These are phyloP conservation scores for Pyronema domesticum DNA, from an alignment of 495 filamentous ascomycete species.

Conservation along the genomic window DNA sequence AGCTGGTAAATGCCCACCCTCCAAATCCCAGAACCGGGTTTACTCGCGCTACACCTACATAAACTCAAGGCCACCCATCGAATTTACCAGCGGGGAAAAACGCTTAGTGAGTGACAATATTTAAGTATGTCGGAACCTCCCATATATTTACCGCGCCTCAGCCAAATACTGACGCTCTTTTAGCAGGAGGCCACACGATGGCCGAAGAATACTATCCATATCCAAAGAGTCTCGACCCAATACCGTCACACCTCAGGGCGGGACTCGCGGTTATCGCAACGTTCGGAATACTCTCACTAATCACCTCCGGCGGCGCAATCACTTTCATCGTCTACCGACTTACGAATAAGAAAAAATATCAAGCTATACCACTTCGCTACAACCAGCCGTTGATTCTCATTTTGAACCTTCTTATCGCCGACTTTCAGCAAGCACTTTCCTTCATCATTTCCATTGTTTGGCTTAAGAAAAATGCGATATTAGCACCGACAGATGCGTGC, in stretches of 20 bases:
- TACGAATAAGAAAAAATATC: not conserved
- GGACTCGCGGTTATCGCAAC: not conserved
- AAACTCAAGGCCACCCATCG: not conserved
- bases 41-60: not conserved
- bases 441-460: not conserved
- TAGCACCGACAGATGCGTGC: not conserved
- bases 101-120: not conserved
- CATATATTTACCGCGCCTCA: not conserved
- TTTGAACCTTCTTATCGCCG: slow-evolving; percentile 3
- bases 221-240: not conserved
- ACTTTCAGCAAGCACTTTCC: slow-evolving; percentile 5
- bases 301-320: not conserved
- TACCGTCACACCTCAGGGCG: not conserved
- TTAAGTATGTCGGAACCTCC: not conserved
- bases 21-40: not conserved
- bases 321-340: slow-evolving; percentile 4
- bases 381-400: slow-evolving; percentile 3
- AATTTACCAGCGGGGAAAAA: not conserved
- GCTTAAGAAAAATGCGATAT: not conserved
- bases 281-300: not conserved
- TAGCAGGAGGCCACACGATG: not conserved
- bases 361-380: not conserved
- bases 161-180: not conserved
- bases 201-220: slow-evolving; percentile 3
- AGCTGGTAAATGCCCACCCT: not conserved